Percentiles rank a stretch among this genome's conserved stretches.
Evolutionary conservation across 495 filamentous ascomycete genomes (phyloP).

Genomic region (Immersiella caudata): DNA sequence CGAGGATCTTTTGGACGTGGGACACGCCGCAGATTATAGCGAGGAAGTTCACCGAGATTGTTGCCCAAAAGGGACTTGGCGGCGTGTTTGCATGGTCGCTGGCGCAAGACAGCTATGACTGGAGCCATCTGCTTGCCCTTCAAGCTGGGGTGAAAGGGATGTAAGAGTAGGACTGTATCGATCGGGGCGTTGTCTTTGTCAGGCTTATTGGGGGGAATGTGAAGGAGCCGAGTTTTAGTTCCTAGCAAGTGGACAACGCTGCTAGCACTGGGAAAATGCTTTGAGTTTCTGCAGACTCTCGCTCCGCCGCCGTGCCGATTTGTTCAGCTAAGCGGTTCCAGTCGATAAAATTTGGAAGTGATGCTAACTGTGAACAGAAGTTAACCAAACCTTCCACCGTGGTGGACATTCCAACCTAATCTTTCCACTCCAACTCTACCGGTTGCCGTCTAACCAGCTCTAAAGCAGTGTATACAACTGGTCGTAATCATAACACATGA

Average conservation of each 20-base stretch:
- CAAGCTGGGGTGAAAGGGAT: constrained; percentile 31
- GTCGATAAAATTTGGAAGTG: no score
- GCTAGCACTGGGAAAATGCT: no score
- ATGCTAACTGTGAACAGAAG: no score
- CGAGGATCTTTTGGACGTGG: constrained; percentile 68
- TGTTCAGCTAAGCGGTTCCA: no score
- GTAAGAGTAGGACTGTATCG: background rate
- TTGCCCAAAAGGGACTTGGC: constrained; percentile 57
- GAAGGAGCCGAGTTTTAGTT: no score
- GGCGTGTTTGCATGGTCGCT: constrained; percentile 64
- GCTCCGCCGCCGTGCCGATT: no score
- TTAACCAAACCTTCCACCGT: no score
- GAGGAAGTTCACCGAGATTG: constrained; percentile 63
- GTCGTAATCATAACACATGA: constrained; percentile 48
- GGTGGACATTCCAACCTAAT: background rate
- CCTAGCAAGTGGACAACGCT: no score
- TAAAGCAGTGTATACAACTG: constrained; percentile 19
- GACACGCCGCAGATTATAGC: constrained; percentile 61
- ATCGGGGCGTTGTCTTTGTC: background rate
- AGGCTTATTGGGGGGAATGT: background rate
- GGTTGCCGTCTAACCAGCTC: background rate
- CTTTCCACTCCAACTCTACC: background rate
- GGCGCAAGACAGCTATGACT: constrained; percentile 62
- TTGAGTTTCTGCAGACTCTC: no score
- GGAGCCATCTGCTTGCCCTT: constrained; percentile 58